Evolutionary conservation across 148 eudicot genomes (phyloP).

Genomic region (Diospyros lotus): DNA sequence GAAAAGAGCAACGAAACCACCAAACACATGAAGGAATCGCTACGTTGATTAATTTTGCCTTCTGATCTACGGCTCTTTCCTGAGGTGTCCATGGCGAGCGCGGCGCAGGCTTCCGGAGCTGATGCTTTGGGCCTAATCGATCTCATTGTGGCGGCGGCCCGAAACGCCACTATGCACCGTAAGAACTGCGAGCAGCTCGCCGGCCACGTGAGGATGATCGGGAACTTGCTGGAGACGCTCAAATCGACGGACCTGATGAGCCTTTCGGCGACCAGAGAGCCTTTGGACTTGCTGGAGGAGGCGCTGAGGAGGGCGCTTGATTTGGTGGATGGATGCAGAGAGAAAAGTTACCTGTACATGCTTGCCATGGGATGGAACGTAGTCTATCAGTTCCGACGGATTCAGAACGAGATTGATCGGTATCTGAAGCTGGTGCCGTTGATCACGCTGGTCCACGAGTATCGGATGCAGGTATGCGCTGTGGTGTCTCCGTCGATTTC

Average conservation of each 20-base stretch:
- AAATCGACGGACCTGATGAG: conserved; percentile 33
- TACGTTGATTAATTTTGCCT: too few species aligned
- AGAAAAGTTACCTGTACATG: conserved; percentile 32
- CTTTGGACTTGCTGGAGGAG: conserved; percentile 38
- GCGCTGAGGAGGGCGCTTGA: conserved; percentile 35
- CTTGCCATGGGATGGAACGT: conserved; percentile 49
- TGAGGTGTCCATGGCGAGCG: not conserved
- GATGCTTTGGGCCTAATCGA: conserved; percentile 30
- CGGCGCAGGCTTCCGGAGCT: conserved; percentile 29
- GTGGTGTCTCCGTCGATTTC: too few species aligned
- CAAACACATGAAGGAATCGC: too few species aligned
- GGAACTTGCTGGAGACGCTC: conserved; percentile 39
- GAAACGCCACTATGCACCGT: conserved; percentile 33
- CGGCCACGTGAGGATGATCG: conserved; percentile 35
- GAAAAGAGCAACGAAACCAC: too few species aligned
- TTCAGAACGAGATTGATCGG: conserved; percentile 43
- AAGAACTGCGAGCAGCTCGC: conserved; percentile 41
- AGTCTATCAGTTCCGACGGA: conserved; percentile 37
- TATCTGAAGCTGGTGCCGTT: conserved; percentile 37
- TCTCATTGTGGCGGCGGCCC: conserved; percentile 30
- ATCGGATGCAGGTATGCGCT: conserved; percentile 26
- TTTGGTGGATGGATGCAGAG: conserved; percentile 33
- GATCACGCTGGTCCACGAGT: conserved; percentile 29
- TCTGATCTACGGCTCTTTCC: too few species aligned
- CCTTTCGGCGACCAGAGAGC: conserved; percentile 39